These are phyloP conservation scores for Ophiocordyceps sinensis DNA, from an alignment of 2,329 filamentous ascomycete genomes.

Conservation along the genomic window DNA sequence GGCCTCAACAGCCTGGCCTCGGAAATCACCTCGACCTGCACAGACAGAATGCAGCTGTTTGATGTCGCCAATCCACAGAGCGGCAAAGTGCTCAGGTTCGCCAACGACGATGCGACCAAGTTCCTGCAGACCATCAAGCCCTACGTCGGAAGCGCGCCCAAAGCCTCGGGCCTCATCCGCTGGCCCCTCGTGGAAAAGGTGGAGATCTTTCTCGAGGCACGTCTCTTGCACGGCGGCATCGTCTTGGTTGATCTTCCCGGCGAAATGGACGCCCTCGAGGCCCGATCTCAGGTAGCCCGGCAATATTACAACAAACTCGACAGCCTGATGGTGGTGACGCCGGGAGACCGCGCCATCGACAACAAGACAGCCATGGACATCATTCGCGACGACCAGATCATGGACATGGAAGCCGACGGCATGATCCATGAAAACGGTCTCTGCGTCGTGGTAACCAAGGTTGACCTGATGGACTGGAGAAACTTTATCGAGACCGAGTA, in stretches of 20 bases:
- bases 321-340: conserved; percentile 4
- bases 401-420: conserved; percentile 5
- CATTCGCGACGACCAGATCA: conserved; percentile 2
- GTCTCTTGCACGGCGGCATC: conserved; percentile 5
- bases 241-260: conserved; percentile 8
- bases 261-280: conserved; percentile 4
- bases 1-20: not conserved
- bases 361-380: conserved; percentile 6
- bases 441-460: conserved; percentile 5
- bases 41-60: not conserved
- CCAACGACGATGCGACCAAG: not conserved
- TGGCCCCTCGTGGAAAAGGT: conserved; percentile 8
- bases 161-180: not conserved
- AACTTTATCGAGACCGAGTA: conserved; percentile 2
- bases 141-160: conserved; percentile 2
- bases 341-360: conserved; percentile 5
- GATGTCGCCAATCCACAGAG: not conserved
- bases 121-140: conserved; percentile 3
- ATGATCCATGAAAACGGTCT: conserved; percentile 1
- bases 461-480: conserved; percentile 4
- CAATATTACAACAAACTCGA: conserved; percentile 3
- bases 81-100: not conserved
- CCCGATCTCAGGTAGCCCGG: conserved; percentile 3
- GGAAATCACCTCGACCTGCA: not conserved
- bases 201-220: conserved; percentile 2